Conservation (phyloP, 306 rosid genomes). For the Cicer yamashitae region DNA sequence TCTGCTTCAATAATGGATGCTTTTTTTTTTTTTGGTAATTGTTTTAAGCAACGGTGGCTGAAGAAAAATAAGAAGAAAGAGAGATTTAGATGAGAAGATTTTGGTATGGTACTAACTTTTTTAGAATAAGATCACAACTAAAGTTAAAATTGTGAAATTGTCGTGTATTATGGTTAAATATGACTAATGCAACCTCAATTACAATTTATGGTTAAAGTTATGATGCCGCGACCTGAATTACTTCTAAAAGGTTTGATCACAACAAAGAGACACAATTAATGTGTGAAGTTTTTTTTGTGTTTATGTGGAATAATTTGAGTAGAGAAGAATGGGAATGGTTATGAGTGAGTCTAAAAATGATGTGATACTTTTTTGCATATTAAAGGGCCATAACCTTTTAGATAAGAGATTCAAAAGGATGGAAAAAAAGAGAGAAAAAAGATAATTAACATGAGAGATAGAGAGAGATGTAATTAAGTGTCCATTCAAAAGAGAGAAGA, state of each 20-base stretch:
- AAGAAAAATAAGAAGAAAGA: constrained; percentile 24
- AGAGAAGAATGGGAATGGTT: not conserved
- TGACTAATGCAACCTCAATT: too few relatives aligned
- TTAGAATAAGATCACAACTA: too few relatives aligned
- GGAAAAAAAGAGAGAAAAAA: not conserved
- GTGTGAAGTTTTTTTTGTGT: not conserved
- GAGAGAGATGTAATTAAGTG: not conserved
- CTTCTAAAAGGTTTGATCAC: too few relatives aligned
- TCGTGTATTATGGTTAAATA: too few relatives aligned
- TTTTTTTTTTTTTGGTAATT: not conserved
- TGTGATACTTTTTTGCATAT: not conserved
- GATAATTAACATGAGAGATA: not conserved
- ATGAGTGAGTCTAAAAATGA: constrained; percentile 37
- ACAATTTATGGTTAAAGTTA: too few relatives aligned
- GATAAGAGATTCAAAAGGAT: constrained; percentile 37
- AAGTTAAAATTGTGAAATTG: too few relatives aligned
- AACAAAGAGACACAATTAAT: too few relatives aligned
- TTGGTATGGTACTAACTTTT: too few relatives aligned
- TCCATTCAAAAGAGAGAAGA: not conserved
- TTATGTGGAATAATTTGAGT: constrained; percentile 1
- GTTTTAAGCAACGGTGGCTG: constrained; percentile 17
- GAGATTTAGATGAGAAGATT: constrained; percentile 6
- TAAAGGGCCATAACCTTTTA: not conserved
- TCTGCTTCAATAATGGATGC: constrained; percentile 16
- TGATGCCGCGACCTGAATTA: too few relatives aligned